Evolutionary conservation across 1,139 yeast species (phyloP), one percentile per base, ranked within the genome.

Genomic region (Taiozyma sp.): DNA sequence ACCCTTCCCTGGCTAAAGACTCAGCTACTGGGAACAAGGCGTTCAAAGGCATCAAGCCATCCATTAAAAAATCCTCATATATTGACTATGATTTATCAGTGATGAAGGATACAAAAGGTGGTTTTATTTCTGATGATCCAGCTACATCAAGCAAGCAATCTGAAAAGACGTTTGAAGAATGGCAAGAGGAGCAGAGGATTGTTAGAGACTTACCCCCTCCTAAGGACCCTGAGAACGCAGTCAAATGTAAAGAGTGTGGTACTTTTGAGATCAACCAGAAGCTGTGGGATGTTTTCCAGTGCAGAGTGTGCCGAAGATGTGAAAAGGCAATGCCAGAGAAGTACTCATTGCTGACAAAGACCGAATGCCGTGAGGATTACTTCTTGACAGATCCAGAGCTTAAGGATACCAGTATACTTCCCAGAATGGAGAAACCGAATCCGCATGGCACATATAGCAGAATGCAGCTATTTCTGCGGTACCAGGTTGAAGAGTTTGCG

Each of bases 291-390:
- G 81, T 83, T 43, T 95, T 92, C 71, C 73, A 77, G 34, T 71
- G 84, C 28, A 73, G 90, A 13, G 97, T 92, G 8, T 95, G 99
- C 68, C 79, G 86, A 48, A 73, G 78, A 47, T 93, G 99, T 68
- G 81, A 83, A 36, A 81, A 81, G 57, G 76, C 76, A 50, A 71
- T 72, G 29, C 97, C 97, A 0, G 97, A 95, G 48, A 93, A 93
- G 65, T 95, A 92, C 65, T 81, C 98, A 0, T 69, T 95, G 34
- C 71, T 95, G 48, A 95, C 99, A 12, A 95, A 95, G 69, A 95
- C 99, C 0, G 99, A 95, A 69, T 90, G 97, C 67, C 81, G 84
- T 48, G 95, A 88, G 59, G 99, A 95, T 69, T 95, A 95, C 64
- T 77, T 93, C 45, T 68, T 93, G 40, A 93, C 99, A 0, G 98